Percentiles rank a stretch among this genome's conserved stretches.
Conservation (phyloP, 2,329 filamentous ascomycete genomes). For the Aspergillus intermedius region DNA sequence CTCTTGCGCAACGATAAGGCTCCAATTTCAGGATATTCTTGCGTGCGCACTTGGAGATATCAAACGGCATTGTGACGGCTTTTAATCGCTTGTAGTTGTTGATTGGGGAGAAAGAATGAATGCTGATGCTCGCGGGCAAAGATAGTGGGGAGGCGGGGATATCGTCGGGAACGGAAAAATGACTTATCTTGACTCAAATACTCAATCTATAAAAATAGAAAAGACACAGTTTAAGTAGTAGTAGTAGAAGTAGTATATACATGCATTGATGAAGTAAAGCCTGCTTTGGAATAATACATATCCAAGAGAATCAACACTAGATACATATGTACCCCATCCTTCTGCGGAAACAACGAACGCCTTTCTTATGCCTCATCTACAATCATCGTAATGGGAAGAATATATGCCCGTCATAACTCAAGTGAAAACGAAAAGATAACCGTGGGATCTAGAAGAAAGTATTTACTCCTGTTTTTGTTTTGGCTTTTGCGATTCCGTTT, state of each 20-base stretch:
- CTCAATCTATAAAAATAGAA: background rate
- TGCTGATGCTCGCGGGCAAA: background rate
- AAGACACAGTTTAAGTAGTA: background rate
- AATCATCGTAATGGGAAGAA: no score
- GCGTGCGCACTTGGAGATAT: conserved; percentile 66
- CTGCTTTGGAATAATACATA: background rate
- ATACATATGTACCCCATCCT: conserved; percentile 6
- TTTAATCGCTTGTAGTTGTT: background rate
- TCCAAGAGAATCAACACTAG: background rate
- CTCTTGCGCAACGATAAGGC: conserved; percentile 74
- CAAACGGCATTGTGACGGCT: conserved; percentile 47
- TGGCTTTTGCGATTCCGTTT: conserved; percentile 9
- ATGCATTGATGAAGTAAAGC: background rate
- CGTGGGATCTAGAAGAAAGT: background rate
- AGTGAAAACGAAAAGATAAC: background rate
- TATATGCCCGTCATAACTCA: no score
- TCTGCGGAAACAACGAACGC: conserved; percentile 7
- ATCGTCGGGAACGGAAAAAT: conserved; percentile 12
- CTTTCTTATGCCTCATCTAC: conserved; percentile 9
- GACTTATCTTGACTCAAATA: background rate
- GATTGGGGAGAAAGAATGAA: background rate
- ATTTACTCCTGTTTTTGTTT: conserved; percentile 13
- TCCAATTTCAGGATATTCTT: conserved; percentile 70
- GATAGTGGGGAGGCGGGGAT: conserved; percentile 16
- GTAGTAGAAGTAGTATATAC: conserved; percentile 1